Conservation (phyloP, 768 basidiomycete species). For the Tephrocybe sp. region DNA sequence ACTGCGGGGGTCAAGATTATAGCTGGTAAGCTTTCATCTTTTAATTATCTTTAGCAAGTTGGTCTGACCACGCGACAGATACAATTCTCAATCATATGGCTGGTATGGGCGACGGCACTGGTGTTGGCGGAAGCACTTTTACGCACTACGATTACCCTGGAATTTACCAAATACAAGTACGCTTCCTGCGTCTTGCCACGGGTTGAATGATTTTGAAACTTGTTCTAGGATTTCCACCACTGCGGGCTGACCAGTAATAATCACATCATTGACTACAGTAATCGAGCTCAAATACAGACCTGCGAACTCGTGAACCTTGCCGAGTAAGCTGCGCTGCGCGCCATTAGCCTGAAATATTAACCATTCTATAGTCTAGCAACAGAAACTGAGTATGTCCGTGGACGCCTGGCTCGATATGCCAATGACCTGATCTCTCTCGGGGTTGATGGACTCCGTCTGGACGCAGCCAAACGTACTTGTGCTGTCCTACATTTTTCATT, state of each 20-base stretch:
- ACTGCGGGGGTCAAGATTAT: conserved; percentile 58
- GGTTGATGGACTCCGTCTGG: conserved; percentile 60
- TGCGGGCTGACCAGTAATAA: conserved; percentile 51
- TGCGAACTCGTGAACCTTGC: conserved; percentile 53
- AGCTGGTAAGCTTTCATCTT: conserved; percentile 32
- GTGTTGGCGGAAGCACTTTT: conserved; percentile 49
- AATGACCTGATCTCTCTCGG: conserved; percentile 65
- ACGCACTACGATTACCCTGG: conserved; percentile 55
- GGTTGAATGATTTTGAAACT: no score
- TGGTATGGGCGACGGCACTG: conserved; percentile 45
- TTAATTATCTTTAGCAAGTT: neutral
- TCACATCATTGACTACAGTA: conserved; percentile 55
- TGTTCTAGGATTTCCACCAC: conserved; percentile 63
- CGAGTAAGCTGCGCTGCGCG: no score
- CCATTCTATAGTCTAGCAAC: conserved; percentile 50
- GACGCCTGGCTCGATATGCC: conserved; percentile 50
- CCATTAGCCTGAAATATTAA: neutral
- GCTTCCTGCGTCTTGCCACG: conserved; percentile 9
- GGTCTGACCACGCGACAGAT: conserved; percentile 28
- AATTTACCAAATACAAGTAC: conserved; percentile 45
- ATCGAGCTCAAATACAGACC: conserved; percentile 55
- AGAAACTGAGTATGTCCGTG: conserved; percentile 58
- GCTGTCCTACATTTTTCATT: neutral
- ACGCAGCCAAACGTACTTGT: conserved; percentile 63
- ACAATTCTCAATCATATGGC: conserved; percentile 72